A percentile compares a stretch with the other conserved stretches of the same genome.
These are phyloP conservation scores for Phytophthora brassicae DNA, from an alignment of 352 stramenopile genomes.

Conservation along the genomic window DNA sequence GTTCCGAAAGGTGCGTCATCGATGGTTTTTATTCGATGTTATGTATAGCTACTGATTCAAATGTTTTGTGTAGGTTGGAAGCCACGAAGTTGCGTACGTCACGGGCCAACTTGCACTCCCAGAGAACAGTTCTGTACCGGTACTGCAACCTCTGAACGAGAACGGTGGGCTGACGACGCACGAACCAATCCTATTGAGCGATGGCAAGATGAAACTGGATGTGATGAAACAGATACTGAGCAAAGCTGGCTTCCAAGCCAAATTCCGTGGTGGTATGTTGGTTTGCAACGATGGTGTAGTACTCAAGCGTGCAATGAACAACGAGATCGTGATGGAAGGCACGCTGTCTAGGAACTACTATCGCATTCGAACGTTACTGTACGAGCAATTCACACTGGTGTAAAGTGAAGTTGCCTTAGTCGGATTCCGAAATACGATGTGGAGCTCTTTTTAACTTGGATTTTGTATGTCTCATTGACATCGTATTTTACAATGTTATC, in stretches of 20 bases:
- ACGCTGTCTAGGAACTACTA: conserved; percentile 87
- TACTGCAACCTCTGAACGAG: conserved; percentile 61
- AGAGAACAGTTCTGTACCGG: conserved; percentile 71
- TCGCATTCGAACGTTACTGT: conserved; percentile 82
- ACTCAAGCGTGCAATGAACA: conserved; percentile 84
- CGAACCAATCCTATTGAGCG: conserved; percentile 82
- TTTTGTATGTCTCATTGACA: background rate
- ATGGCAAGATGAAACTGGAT: conserved; percentile 90
- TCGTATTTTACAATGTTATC: background rate
- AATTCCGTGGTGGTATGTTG: conserved; percentile 88
- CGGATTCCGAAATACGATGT: conserved; percentile 7
- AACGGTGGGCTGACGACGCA: conserved; percentile 46
- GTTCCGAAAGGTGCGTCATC: conserved; percentile 73
- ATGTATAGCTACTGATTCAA: conserved; percentile 9
- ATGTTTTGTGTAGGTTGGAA: conserved; percentile 58
- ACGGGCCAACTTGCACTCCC: conserved; percentile 66
- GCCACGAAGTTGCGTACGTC: conserved; percentile 87
- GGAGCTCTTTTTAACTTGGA: too few species aligned
- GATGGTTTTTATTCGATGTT: background rate
- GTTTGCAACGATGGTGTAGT: conserved; percentile 89
- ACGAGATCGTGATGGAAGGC: conserved; percentile 88
- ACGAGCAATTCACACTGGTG: conserved; percentile 89
- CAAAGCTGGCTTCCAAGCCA: conserved; percentile 87
- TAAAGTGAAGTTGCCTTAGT: conserved; percentile 30
- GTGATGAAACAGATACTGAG: conserved; percentile 89